These are phyloP conservation scores for Coelastrella sp. DNA, from an alignment of 139 green algal genomes.

Conservation along the genomic window DNA sequence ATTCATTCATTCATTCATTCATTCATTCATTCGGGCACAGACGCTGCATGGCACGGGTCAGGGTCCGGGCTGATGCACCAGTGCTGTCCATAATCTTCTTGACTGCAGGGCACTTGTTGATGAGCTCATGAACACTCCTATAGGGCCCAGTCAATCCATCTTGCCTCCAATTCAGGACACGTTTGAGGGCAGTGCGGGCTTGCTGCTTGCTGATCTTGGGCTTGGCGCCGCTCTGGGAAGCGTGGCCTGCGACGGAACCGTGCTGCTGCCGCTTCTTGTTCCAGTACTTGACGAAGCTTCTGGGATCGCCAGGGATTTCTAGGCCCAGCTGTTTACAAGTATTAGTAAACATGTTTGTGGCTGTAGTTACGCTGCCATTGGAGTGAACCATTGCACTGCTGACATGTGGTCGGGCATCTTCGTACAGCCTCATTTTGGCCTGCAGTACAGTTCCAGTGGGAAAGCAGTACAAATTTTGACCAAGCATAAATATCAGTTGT, in stretches of 20 bases:
- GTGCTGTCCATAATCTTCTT: background rate
- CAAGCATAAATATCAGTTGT: background rate
- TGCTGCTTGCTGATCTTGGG: background rate
- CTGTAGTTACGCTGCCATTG: background rate
- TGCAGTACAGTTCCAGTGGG: background rate
- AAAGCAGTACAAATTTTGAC: background rate
- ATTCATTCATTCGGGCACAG: background rate
- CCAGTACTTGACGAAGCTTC: background rate
- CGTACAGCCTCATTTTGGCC: background rate
- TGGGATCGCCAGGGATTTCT: background rate
- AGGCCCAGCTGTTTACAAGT: background rate
- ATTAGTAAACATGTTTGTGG: background rate
- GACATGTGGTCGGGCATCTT: background rate
- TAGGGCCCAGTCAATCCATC: background rate
- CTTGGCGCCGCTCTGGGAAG: background rate
- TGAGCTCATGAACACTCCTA: background rate
- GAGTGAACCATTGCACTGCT: background rate
- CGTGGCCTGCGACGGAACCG: background rate
- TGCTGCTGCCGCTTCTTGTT: background rate
- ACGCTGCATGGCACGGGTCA: background rate
- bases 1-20: no score
- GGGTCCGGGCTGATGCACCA: background rate
- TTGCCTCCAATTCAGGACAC: background rate
- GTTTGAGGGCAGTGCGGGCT: background rate
- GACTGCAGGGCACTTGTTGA: background rate